Evolutionary conservation across 306 rosid genomes (phyloP), one percentile per base, ranked within the genome.

Genomic region (Sechiopsis laciniata): DNA sequence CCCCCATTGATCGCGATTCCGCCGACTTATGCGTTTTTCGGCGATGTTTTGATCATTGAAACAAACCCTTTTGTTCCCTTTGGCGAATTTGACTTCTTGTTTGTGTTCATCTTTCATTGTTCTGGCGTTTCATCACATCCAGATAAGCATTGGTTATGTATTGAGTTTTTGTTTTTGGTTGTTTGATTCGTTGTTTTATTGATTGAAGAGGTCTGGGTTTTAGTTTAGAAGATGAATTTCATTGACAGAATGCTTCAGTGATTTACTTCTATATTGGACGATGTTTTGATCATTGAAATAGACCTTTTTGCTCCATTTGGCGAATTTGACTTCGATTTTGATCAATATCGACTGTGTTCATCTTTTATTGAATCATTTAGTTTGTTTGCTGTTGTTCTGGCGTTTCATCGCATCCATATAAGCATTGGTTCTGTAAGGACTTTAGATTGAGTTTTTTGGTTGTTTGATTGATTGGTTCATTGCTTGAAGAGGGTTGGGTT

Each of bases 401-500:
- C 15, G 15, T 15, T 45, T 66, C 55, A 48, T 68, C 73, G 13
- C 54, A 13, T 48, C 3, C 2, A 10, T 32, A 32, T 15, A 62
- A 9, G 69, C 42, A 26, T 60, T 60, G 42, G 42, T 24, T 60
- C 42, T 22, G 9, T 32, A 60, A 60, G 17, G 17, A 29, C 32
- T 16, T 13, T 55, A 8, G 1, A 48, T 50, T 50, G 51, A 21
- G 7, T 22, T 69, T 40, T 69, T 13, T 6, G 55, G 71, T 72
- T 40, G 70, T 78, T 40, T 56, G 54, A 76, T 55, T 45, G 52
- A 1, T 13, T 74, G 8, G 5, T 63, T 7, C 3, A 42, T 57
- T 42, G 56, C 57, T 55, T 57, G 29, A 55, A 40, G 53, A 40
- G 54, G 45, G 55, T 48, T 68, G 67, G 69, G 59, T 46, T 74